Conservation (phyloP, 2,329 filamentous ascomycete genomes). For the Zasmidium citrigriseum region DNA sequence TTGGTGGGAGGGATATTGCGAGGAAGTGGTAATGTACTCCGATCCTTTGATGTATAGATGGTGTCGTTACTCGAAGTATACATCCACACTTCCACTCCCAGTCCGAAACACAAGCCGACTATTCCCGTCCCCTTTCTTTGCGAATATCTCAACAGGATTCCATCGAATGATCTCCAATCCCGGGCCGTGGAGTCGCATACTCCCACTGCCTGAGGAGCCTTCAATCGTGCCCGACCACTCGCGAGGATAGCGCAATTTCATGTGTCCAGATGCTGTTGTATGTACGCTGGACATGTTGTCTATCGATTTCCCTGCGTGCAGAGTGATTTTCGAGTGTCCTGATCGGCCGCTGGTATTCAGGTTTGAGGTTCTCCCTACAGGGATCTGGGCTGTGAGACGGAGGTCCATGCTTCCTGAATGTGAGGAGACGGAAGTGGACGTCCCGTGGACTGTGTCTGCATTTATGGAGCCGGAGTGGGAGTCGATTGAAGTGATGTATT, state of each 20-base stretch:
- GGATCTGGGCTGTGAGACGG: background rate
- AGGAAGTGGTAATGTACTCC: constrained; percentile 25
- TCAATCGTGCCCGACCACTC: background rate
- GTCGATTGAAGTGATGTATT: background rate
- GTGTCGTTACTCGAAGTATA: background rate
- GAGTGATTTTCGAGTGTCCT: background rate
- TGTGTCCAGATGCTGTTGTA: background rate
- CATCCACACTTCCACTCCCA: background rate
- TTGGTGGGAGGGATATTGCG: constrained; percentile 33
- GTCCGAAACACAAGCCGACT: background rate
- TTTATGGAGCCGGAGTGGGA: background rate
- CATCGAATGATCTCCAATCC: background rate
- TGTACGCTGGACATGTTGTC: background rate
- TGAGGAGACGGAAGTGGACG: background rate
- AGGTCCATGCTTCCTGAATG: background rate
- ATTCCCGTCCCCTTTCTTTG: background rate
- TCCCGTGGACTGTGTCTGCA: background rate
- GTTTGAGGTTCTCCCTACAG: background rate
- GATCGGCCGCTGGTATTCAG: background rate
- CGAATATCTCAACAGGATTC: background rate
- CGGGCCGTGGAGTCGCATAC: background rate
- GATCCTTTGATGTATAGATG: too few relatives aligned
- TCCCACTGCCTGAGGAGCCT: background rate
- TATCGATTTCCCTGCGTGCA: background rate
- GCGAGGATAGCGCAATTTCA: background rate